These are phyloP conservation scores for Pholiota adiposa DNA, from an alignment of 1,284 basidiomycete genomes.

Conservation along the genomic window DNA sequence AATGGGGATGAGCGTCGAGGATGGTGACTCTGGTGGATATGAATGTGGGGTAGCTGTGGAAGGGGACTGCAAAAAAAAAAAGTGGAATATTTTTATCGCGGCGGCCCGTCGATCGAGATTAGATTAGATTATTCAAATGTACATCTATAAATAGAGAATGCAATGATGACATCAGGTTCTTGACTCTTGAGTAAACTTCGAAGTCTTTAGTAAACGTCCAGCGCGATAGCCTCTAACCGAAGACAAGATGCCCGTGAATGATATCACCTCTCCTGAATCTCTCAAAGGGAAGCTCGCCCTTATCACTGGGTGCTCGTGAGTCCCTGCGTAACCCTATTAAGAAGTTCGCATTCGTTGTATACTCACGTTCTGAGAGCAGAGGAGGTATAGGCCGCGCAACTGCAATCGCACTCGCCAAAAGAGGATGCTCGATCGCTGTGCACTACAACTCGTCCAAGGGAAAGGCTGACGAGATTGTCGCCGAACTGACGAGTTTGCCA, in stretches of 20 bases:
- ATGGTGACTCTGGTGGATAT: neutral
- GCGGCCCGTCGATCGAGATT: neutral
- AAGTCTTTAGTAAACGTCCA: too few relatives aligned
- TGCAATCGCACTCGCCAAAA: constrained; percentile 46
- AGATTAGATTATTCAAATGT: neutral
- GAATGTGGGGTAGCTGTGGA: neutral
- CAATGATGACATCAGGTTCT: neutral
- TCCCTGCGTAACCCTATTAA: neutral
- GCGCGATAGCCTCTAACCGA: too few relatives aligned
- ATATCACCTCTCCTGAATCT: constrained; percentile 1
- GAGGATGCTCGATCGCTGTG: constrained; percentile 54
- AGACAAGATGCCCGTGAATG: neutral
- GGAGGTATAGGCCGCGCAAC: constrained; percentile 59
- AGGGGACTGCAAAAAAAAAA: too few relatives aligned
- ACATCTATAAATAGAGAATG: constrained; percentile 5
- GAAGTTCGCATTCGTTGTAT: too few relatives aligned
- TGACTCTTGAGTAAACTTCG: too few relatives aligned
- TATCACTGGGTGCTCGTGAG: constrained; percentile 47
- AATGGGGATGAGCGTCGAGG: neutral
- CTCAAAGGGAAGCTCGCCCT: constrained; percentile 36
- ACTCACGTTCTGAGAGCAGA: constrained; percentile 28
- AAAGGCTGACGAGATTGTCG: constrained; percentile 41
- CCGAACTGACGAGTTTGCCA: constrained; percentile 33
- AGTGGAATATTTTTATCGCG: neutral
- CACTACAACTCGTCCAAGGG: constrained; percentile 47